phyloP scores from a whole-genome alignment of 225 moss, liverwort and hornwort species.

The Anthoceros angustus region DNA sequence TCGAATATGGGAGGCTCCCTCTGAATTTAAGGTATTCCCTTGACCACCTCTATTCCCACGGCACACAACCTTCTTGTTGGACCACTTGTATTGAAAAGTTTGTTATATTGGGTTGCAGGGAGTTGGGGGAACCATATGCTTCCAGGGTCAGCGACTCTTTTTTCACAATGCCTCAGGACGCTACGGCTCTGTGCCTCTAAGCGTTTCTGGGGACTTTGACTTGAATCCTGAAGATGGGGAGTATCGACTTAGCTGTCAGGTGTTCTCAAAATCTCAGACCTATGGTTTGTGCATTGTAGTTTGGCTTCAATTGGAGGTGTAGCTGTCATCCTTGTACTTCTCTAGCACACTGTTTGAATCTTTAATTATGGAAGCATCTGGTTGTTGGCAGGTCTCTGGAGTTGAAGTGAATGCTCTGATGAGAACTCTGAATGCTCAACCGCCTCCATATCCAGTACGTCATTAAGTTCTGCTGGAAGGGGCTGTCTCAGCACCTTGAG shows the following conservation, averaged over 20 bases:
- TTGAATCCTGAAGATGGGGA: slow-evolving; percentile 92
- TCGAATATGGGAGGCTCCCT: slow-evolving; percentile 72
- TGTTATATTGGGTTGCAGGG: slow-evolving; percentile 27
- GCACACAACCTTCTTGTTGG: slow-evolving; percentile 6
- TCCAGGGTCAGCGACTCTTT: slow-evolving; percentile 81
- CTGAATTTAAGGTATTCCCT: slow-evolving; percentile 55
- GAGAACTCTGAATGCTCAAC: slow-evolving; percentile 82
- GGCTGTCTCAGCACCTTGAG: not conserved
- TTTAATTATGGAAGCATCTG: not conserved
- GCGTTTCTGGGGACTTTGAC: slow-evolving; percentile 97
- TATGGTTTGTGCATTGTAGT: not conserved
- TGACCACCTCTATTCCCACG: slow-evolving; percentile 5
- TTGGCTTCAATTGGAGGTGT: not conserved
- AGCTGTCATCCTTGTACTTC: not conserved
- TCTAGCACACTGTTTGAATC: not conserved
- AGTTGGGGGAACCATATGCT: slow-evolving; percentile 74
- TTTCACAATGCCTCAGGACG: slow-evolving; percentile 85
- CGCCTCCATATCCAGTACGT: slow-evolving; percentile 92
- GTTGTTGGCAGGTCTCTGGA: slow-evolving; percentile 45
- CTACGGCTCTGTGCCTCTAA: slow-evolving; percentile 85
- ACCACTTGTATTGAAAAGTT: slow-evolving; percentile 7
- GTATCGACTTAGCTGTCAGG: slow-evolving; percentile 99
- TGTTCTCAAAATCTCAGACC: slow-evolving; percentile 14
- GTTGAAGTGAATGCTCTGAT: slow-evolving; percentile 88
- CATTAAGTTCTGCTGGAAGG: not conserved